Base-by-base conservation (phyloP, 148 eudicot genomes). In the Rhododendron kiyosumense region DNA sequence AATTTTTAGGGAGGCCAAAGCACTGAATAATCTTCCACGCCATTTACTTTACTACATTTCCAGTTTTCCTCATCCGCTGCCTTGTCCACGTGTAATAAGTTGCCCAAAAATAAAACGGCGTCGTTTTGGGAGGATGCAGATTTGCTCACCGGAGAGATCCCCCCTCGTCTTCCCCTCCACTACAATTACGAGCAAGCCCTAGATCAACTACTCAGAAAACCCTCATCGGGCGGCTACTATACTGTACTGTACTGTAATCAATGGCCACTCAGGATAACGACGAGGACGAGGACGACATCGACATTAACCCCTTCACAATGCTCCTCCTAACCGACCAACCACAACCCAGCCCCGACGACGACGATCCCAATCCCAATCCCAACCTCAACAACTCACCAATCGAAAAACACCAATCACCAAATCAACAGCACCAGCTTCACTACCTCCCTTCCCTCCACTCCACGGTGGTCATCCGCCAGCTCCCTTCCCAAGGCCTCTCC, bases 401-500 rank as follows among this genome's bases (percentile, higher is more conserved):
- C 38, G 48, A 41, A 41, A 41, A 75, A 17, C 18, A 49, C 22
- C 7, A 15, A 12, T 69, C 51, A 1, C 78, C 52, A 12, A 36
- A 67, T 82, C 88, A 82, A 8, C 84, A 84, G 74, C 83, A 79
- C 65, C 88, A 61, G 7, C 85, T 52, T 4, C 89, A 84, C 86
- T 52, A 81, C 88, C 86, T 93, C 86, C 87, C 3, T 41, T 90
- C 94, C 6, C 86, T 96, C 77, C 81, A 90, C 43, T 87, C 94
- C 12, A 83, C 91, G 76, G 65, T 96, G 34, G 17, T 83, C 59
- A 93, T 94, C 89, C 89, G 95, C 0, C 97, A 93, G 69, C 90
- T 96, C 73, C 91, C 91, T 0, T 95, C 96, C 13, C 84, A 90
- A 76, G 99, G 99, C 79, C 80, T 96, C 75, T 89, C 98, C 24